Evolutionary conservation across 108 stramenopile genomes (phyloP).

Genomic region (Fragilaria crotonensis): DNA sequence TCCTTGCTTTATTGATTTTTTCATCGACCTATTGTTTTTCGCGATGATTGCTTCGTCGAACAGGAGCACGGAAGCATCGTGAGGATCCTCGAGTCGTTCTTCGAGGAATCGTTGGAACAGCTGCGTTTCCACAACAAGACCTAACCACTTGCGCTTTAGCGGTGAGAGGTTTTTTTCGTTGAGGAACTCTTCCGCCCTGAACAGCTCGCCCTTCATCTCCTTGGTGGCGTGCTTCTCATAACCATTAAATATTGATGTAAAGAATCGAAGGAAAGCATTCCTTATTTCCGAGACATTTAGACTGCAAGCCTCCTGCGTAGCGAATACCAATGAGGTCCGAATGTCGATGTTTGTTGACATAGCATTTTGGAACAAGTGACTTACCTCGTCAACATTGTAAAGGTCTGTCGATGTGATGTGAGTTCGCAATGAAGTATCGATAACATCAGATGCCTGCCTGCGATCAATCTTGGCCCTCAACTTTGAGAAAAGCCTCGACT

Average conservation of each 20-base stretch:
- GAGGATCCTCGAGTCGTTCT: conserved; percentile 38
- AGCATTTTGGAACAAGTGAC: not conserved
- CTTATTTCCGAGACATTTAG: conserved; percentile 30
- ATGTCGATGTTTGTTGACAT: too few species aligned
- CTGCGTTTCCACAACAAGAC: conserved; percentile 39
- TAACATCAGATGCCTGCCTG: too few species aligned
- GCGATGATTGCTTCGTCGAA: conserved; percentile 86
- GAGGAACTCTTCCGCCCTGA: conserved; percentile 47
- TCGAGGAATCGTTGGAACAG: conserved; percentile 77
- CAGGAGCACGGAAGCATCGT: conserved; percentile 68
- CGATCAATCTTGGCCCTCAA: conserved; percentile 4
- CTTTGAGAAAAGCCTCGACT: not conserved
- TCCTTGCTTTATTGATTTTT: conserved; percentile 21
- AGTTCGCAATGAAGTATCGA: too few species aligned
- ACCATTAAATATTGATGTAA: conserved; percentile 51
- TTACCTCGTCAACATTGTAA: not conserved
- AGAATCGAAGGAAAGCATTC: conserved; percentile 73
- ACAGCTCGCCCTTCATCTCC: conserved; percentile 22
- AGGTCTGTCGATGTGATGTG: not conserved
- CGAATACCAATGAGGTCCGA: too few species aligned
- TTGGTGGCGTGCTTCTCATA: conserved; percentile 45
- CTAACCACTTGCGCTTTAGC: conserved; percentile 17
- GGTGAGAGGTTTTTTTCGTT: conserved; percentile 15
- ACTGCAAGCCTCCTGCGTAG: not conserved
- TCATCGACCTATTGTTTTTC: conserved; percentile 74